Conservation (phyloP, 345 rosid species). For the Pistacia atlantica region DNA sequence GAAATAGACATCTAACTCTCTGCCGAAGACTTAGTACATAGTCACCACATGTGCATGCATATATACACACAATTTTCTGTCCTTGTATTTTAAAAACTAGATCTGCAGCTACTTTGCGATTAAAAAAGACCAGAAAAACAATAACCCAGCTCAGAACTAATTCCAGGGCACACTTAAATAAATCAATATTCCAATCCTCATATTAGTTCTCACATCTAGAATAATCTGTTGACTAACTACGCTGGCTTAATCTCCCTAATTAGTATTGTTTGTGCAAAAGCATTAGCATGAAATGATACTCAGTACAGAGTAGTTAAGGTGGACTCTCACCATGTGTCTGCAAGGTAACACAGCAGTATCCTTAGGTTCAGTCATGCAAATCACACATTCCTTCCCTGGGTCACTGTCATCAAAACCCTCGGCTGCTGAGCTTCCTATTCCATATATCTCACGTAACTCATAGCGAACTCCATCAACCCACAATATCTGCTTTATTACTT, state of each 20-base stretch:
- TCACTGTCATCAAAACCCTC: conserved; percentile 57
- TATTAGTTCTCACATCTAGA: conserved; percentile 2
- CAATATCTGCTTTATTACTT: conserved; percentile 78
- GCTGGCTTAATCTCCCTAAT: background rate
- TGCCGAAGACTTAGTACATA: background rate
- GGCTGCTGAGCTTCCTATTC: conserved; percentile 62
- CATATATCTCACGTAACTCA: conserved; percentile 78
- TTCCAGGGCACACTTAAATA: background rate
- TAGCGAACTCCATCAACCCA: conserved; percentile 78
- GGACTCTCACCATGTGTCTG: conserved; percentile 79
- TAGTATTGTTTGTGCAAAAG: conserved; percentile 1
- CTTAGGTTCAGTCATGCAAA: conserved; percentile 92
- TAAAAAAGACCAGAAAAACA: background rate
- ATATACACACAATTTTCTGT: background rate
- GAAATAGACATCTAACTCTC: background rate
- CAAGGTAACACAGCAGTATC: conserved; percentile 88
- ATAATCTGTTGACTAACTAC: conserved; percentile 1
- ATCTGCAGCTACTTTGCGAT: conserved; percentile 1
- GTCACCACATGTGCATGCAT: background rate
- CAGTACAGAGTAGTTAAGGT: conserved; percentile 5
- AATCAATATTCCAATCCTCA: background rate
- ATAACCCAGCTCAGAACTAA: background rate
- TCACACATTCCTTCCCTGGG: conserved; percentile 82
- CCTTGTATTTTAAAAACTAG: background rate
- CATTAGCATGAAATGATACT: background rate